These are phyloP conservation scores for Carpinus fangiana DNA, from an alignment of 306 rosid genomes.

Conservation along the genomic window DNA sequence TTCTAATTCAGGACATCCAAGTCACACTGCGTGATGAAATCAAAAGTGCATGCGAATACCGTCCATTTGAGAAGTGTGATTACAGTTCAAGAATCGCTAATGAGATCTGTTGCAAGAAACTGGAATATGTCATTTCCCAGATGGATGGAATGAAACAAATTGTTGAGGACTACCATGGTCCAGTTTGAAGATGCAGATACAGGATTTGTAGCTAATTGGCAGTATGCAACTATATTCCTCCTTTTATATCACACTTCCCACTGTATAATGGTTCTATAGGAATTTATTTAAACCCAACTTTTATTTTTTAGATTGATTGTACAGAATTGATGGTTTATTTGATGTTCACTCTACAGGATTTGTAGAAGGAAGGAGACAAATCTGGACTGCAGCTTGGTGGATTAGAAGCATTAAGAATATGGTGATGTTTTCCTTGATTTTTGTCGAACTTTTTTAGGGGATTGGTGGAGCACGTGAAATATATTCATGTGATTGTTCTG, in stretches of 20 bases:
- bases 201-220: neutral
- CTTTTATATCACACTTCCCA: neutral
- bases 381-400: neutral
- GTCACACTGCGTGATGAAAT: constrained; percentile 86
- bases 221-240: neutral
- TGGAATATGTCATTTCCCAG: constrained; percentile 63
- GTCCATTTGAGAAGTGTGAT: constrained; percentile 96
- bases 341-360: neutral
- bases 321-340: neutral
- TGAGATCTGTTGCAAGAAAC: constrained; percentile 80
- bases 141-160: constrained; percentile 78
- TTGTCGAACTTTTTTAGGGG: neutral
- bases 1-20: constrained; percentile 68
- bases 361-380: neutral
- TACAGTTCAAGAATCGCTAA: constrained; percentile 82
- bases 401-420: neutral
- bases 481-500: neutral
- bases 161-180: constrained; percentile 60
- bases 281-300: neutral
- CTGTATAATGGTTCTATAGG: neutral
- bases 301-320: neutral
- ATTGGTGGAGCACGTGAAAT: neutral
- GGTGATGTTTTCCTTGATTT: neutral
- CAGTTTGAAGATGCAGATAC: constrained; percentile 39
- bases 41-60: constrained; percentile 89